Evolutionary conservation across 495 filamentous ascomycete genomes (phyloP), one percentile per base, ranked within the genome.

Genomic region (Tuber borchii): DNA sequence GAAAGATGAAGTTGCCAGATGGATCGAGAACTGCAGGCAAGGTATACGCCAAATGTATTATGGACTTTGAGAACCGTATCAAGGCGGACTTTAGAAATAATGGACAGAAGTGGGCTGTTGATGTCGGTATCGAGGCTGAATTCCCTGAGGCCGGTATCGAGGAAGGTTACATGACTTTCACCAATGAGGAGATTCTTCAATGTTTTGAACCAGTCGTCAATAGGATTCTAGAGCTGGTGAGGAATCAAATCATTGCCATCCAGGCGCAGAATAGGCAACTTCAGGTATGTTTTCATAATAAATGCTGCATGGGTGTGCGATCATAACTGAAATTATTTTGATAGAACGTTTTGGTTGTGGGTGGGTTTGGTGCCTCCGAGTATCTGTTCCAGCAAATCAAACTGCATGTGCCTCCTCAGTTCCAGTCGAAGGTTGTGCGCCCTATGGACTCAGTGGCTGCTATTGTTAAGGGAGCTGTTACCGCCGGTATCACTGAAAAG

Each of bases 401-500:
- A 78, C 87, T 93, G 61, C 91, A 92, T 79, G 91, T 93, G 20
- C 91, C 91, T 16, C 91, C 91, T 2, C 91, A 93, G 78, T 93
- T 90, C 83, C 91, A 93, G 81, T 87, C 89, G 75, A 93, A 93
- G 85, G 91, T 93, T 45, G 91, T 93, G 40, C 89, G 91, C n/a
- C 91, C 91, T 26, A 93, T 93, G 91, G 91, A 93, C 84, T 93
- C 91, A 2, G 91, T 93, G 44, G 91, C 91, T 37, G 91, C 91
- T 69, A 93, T 93, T 61, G 91, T 93, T 82, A 93, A 93, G 83
- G 91, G 91, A 75, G 91, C 91, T 51, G 91, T 93, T 71, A 93
- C 92, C 0, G 92, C 95, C 61, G 95, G 95, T 86, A 98, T 99
- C 81, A 97, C 94, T 1, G 96, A 99, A 83, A 90, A 94, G 75